Base-by-base conservation (phyloP, 192 early-diverging fungal genomes). In the Geranomyces variabilis region DNA sequence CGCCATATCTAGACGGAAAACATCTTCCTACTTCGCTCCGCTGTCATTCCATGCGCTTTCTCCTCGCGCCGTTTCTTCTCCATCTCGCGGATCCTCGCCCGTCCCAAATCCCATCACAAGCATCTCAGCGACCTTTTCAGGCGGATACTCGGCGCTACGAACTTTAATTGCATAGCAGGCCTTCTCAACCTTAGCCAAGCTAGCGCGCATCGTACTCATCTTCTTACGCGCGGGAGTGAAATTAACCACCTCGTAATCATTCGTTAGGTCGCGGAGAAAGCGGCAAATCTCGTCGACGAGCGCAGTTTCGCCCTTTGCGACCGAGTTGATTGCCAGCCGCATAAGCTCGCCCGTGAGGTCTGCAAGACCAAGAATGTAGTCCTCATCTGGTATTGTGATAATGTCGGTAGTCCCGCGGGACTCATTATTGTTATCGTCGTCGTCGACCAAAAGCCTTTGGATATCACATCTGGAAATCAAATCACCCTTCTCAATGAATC, bases 331-430 rank as follows among this genome's bases (percentile, higher is more conserved):
- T 7, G 77, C 77, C 15, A 81, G 74, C 49, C 86, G 75, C 86
- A 89, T 88, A 28, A 89, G 59, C 62, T 88, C 86, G 49, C 87
- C 87, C 10, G 84, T 87, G 31, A 89, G 80, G 71, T 88, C 86
- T 12, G 84, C 86, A 15, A 89, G 63, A 12, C 87, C 87, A 4
- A 84, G 63, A 22, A 88, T 15, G 63, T 87, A 88, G 47, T 87
- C 83, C 43, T 83, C 77, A 14, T 81, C 73, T 13, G 83, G 75
- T 10, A 87, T 60, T 21, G 71, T 10, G 17, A 83, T 51, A 30
- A 75, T 63, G 3, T 10, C 36, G 5, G 36, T 41, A 3, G 36
- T 41, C 5, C 36, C 10, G 36, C 36, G 36, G 36, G 36, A n/a
- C n/a, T n/a, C n/a, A n/a, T n/a, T n/a, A n/a, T n/a, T n/a, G n/a